Base-by-base conservation (phyloP, 192 early-diverging fungal genomes). In the Entophlyctis luteolus region DNA sequence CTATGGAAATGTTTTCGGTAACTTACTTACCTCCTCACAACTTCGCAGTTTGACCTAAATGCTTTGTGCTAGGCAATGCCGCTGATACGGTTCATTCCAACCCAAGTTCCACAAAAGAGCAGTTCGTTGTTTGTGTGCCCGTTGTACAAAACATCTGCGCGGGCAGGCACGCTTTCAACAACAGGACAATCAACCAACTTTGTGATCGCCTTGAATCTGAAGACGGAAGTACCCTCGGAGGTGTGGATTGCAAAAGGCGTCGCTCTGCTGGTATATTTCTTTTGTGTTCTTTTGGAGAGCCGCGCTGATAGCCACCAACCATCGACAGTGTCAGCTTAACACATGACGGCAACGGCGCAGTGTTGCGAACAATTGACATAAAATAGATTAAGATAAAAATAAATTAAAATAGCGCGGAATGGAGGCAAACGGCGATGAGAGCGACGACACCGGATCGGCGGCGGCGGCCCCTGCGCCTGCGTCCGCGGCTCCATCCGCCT, bases 1-100 rank as follows among this genome's bases (percentile, higher is more conserved):
- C 84, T 6, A 86, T 86, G 84, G 84, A 86, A 65, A 86, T 86
- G 84, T 82, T 71, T 71, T 84, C 84, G 63, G 81, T 86, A 75
- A 22, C 70, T 66, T 57, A 46, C 2, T 34, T 36, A 28, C n/a
- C 55, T 38, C 29, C n/a, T n/a, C n/a, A n/a, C n/a, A 12, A 8
- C 8, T 12, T 42, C n/a, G 8, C 39, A 12, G 39, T 42, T 8
- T 12, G 22, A 20, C 22, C 6, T 27, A 29, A 54, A 20, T 22
- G 16, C 32, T n/a, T 20, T 0, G 10, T 38, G 47, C n/a, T 56
- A 85, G 84, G 67, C 72, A 12, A 81, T 86, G 80, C 84, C 84
- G 6, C 66, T 82, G 20, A 71, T 86, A 18, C 76, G 81, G 6
- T 86, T 86, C 55, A 68, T 81, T 36, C 84, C 84, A 3, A 77